These are phyloP conservation scores for Chrysoporthe austroafricana DNA, from an alignment of 2,329 filamentous ascomycete genomes.

Conservation along the genomic window DNA sequence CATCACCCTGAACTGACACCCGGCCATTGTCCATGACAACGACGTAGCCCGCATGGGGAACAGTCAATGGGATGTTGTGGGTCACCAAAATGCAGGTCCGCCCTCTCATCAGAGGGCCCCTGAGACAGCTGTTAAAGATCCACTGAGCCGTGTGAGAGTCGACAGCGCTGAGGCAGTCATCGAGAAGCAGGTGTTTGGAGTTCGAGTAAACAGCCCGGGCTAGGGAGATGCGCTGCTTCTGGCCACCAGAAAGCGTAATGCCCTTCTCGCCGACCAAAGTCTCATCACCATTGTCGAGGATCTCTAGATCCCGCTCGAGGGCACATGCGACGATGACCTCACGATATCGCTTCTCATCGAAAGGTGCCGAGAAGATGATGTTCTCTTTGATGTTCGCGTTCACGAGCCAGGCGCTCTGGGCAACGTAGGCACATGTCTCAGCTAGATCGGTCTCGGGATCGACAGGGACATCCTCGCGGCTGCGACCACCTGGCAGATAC, in stretches of 20 bases:
- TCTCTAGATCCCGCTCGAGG: slow-evolving; percentile 86
- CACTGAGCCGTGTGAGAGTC: slow-evolving; percentile 98
- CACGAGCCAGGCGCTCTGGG: slow-evolving; percentile 94
- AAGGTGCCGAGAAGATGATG: slow-evolving; percentile 84
- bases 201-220: slow-evolving; percentile 97
- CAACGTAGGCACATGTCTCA: slow-evolving; percentile 94
- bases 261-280: slow-evolving; percentile 97
- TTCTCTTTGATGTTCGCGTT: slow-evolving; percentile 97
- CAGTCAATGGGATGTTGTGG: slow-evolving; percentile 89
- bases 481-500: slow-evolving; percentile 81
- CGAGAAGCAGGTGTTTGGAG: slow-evolving; percentile 85
- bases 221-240: slow-evolving; percentile 96
- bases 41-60: slow-evolving; percentile 78
- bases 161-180: slow-evolving; percentile 94
- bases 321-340: slow-evolving; percentile 91
- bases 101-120: slow-evolving; percentile 83
- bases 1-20: slow-evolving; percentile 74
- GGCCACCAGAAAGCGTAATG: slow-evolving; percentile 92
- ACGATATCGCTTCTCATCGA: slow-evolving; percentile 80
- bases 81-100: slow-evolving; percentile 95
- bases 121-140: slow-evolving; percentile 94
- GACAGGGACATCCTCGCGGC: slow-evolving; percentile 80
- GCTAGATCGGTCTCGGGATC: slow-evolving; percentile 85
- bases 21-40: slow-evolving; percentile 88
- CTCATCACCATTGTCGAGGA: slow-evolving; percentile 89